Conservation (phyloP, 768 basidiomycete genomes). For the Termitomyces sp. region DNA sequence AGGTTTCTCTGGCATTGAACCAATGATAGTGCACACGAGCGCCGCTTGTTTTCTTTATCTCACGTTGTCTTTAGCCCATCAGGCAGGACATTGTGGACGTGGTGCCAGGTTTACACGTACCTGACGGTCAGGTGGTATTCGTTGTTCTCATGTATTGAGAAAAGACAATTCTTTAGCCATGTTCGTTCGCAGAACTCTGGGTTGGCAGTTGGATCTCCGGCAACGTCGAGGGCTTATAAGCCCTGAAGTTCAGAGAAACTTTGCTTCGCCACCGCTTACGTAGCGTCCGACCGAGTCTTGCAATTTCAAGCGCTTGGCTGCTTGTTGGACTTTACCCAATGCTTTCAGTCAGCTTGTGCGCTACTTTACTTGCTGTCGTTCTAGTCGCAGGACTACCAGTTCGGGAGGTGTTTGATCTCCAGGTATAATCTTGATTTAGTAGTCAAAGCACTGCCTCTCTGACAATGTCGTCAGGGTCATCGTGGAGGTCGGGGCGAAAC, state of each 20-base stretch:
- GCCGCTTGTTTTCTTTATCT: background rate
- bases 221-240: background rate
- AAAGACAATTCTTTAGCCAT: background rate
- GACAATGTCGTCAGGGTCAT: slow-evolving; percentile 41
- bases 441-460: background rate
- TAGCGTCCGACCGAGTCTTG: background rate
- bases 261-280: background rate
- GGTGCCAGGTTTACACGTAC: background rate
- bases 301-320: background rate
- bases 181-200: background rate
- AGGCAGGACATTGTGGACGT: background rate
- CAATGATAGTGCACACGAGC: background rate
- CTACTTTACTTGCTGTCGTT: background rate
- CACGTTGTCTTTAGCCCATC: background rate
- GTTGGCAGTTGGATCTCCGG: background rate
- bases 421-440: background rate
- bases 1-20: background rate
- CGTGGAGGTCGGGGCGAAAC: slow-evolving; percentile 74
- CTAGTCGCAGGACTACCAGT: slow-evolving; percentile 1
- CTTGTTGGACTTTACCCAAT: background rate
- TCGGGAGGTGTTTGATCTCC: slow-evolving; percentile 6
- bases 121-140: background rate
- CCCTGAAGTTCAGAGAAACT: background rate
- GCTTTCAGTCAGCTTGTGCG: slow-evolving; percentile 3
- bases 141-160: background rate